These are phyloP conservation scores for Pseudomonodictys pantanalensis DNA, from an alignment of 495 filamentous ascomycete species.

Conservation along the genomic window DNA sequence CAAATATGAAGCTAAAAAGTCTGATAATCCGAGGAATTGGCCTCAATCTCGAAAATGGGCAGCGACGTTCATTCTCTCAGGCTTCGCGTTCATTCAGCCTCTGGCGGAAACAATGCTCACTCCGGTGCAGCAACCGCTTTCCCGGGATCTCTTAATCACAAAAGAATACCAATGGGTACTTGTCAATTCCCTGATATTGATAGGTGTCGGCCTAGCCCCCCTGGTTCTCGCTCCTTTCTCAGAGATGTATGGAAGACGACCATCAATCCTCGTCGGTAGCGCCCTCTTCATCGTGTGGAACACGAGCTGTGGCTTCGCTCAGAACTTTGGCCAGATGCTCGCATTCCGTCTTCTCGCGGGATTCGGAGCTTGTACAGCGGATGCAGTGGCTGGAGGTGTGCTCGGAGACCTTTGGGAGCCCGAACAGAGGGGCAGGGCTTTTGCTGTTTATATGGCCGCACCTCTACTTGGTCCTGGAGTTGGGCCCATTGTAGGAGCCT, in stretches of 20 bases:
- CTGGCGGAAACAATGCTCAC: conserved; percentile 39
- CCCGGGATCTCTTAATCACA: conserved; percentile 29
- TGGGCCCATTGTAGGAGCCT: conserved; percentile 57
- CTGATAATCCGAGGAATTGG: conserved; percentile 48
- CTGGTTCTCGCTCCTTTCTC: conserved; percentile 60
- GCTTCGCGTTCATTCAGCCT: conserved; percentile 39
- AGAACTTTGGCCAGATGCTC: conserved; percentile 50
- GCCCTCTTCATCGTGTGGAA: conserved; percentile 54
- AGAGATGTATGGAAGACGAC: conserved; percentile 60
- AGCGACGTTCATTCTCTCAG: conserved; percentile 41
- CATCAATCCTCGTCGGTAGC: conserved; percentile 52
- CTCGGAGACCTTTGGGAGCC: conserved; percentile 51
- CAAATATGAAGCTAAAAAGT: no score
- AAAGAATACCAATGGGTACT: conserved; percentile 32
- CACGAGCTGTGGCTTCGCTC: conserved; percentile 50
- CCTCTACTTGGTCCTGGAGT: conserved; percentile 54
- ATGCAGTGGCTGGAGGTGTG: conserved; percentile 52
- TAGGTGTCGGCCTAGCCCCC: conserved; percentile 56
- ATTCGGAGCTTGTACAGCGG: conserved; percentile 45
- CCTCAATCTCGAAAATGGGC: conserved; percentile 43
- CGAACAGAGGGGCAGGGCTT: conserved; percentile 48
- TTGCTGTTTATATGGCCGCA: conserved; percentile 51
- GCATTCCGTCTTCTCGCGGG: conserved; percentile 59
- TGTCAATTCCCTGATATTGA: conserved; percentile 43
- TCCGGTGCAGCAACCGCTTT: conserved; percentile 36